phyloP scores from a whole-genome alignment of 208 protist genomes.

The Leishmania mexicana region DNA sequence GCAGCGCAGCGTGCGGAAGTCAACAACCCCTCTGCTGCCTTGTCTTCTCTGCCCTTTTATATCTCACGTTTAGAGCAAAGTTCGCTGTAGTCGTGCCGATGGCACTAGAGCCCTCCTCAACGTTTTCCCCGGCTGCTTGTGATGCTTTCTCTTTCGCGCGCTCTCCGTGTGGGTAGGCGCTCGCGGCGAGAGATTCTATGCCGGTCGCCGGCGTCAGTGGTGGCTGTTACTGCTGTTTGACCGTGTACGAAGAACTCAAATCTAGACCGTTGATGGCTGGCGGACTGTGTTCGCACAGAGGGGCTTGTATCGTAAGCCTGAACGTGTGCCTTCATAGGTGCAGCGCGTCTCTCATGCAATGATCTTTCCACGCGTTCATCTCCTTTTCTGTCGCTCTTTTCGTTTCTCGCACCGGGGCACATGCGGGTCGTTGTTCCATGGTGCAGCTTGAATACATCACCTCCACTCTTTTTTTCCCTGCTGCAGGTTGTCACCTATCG shows the following conservation, averaged over 20 bases:
- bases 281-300: background rate
- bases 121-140: background rate
- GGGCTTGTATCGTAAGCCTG: background rate
- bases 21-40: background rate
- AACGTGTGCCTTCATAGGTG: no score
- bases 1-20: background rate
- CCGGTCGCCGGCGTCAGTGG: background rate
- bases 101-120: background rate
- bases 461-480: background rate
- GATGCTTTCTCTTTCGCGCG: background rate
- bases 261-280: background rate
- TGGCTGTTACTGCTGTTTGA: background rate
- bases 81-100: background rate
- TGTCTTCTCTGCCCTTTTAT: background rate
- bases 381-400: background rate
- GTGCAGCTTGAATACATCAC: background rate
- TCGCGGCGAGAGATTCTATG: background rate
- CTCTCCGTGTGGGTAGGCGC: background rate
- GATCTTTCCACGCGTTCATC: background rate
- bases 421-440: background rate
- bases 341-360: background rate
- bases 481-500: background rate
- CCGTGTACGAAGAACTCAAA: no score
- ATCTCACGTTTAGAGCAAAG: background rate
- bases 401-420: background rate